Base-by-base conservation (phyloP, 2,329 filamentous ascomycete species). In the Microcyclospora pomicola region DNA sequence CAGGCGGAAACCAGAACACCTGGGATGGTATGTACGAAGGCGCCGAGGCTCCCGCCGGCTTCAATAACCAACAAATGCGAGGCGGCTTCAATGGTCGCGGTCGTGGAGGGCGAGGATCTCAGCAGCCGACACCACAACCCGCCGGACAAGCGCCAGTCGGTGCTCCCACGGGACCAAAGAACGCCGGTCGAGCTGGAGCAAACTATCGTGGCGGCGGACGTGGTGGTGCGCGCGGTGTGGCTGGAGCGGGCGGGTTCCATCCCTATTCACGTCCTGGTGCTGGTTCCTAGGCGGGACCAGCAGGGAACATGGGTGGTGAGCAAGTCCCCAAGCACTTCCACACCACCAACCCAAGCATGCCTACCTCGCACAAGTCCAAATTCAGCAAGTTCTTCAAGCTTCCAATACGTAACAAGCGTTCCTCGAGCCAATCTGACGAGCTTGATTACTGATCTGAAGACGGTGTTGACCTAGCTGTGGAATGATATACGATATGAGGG, bases 21-120 rank as follows among this genome's bases (percentile, higher is more conserved):
- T 95, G 87, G 86, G 88, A 96, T 59, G 88, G 88, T 53, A 94
- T 94, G 86, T 96, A 95, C 59, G 88, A 96, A 57, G 88, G 95
- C 58, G 83, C 87, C 2, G 87, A 86, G 12, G 84, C 88, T 56
- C 84, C 84, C 5, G 78, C 79, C 50, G 72, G 78, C 65, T 68
- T 47, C 66, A 31, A 31, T 15, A 31, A 31, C 30, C 12, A 31
- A n/a, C 12, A 31, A 6, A 41, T 43, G 36, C 65, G 67, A 41
- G 65, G 62, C 41, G 63, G 56, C n/a, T 60, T 67, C 42, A 60
- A 63, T 43, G 62, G 63, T 35, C 60, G 65, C 41, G 58, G 64
- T 36, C 53, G 53, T 40, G 56, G 53, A 32, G 46, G 39, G 9
- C 39, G 41, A 31, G 45, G 42, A 27, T 35, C 47, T 39, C 37